Conservation (phyloP, 163 green algal genomes). For the Smithsoniella earleae region DNA sequence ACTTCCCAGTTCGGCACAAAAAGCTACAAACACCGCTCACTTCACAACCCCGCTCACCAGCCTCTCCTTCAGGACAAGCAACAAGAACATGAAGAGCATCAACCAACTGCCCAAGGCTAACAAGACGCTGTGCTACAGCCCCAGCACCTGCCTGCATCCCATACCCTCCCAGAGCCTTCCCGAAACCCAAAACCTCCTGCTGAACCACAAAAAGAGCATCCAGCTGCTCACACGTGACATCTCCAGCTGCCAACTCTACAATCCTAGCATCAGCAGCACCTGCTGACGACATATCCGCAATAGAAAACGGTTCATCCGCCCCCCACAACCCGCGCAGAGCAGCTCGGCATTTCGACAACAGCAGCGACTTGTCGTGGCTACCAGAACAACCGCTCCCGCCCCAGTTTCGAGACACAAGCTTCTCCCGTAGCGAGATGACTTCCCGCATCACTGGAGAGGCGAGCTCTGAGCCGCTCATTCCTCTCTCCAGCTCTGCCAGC, state of each 20-base stretch:
- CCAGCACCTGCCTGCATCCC: not conserved
- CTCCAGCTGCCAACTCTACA: not conserved
- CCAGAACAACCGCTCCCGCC: not conserved
- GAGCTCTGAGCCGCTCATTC: not conserved
- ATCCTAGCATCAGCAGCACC: not conserved
- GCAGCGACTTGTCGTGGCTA: not conserved
- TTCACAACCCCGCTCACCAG: not conserved
- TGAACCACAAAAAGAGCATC: conserved; percentile 1
- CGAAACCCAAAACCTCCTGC: conserved; percentile 1
- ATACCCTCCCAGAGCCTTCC: not conserved
- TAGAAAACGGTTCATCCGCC: not conserved
- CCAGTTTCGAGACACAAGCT: not conserved
- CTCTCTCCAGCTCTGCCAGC: not conserved
- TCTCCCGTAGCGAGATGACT: not conserved
- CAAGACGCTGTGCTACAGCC: not conserved
- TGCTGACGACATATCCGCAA: not conserved
- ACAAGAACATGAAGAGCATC: not conserved
- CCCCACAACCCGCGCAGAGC: not conserved
- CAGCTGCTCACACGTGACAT: not conserved
- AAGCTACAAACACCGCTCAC: not conserved
- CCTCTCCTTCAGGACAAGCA: not conserved
- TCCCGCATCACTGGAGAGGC: not conserved
- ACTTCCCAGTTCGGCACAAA: not conserved
- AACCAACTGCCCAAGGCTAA: not conserved
- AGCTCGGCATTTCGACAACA: not conserved